Evolutionary conservation across 2,329 filamentous ascomycete species (phyloP), one percentile per base, ranked within the genome.

Genomic region (Ophiosphaerella korrae): DNA sequence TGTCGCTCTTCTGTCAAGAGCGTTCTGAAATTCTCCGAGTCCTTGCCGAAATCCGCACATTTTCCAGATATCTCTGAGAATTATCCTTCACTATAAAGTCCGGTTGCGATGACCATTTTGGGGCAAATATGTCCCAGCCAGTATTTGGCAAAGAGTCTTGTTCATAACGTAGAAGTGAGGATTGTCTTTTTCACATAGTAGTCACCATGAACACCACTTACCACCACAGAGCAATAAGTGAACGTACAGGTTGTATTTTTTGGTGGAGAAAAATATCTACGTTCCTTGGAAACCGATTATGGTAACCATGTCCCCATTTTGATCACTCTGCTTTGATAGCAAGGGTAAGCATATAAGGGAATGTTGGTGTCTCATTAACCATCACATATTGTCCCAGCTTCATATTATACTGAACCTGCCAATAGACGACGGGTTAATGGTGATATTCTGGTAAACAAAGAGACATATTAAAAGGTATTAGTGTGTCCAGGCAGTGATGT

Each of bases 371-470:
- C 26, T 24, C 53, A 53, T 42, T 52, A 52, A 51, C 56, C 40
- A 43, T 46, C 55, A 60, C 54, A 49, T 60, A 26, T 14, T 50
- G 23, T 49, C 47, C 47, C 45, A 52, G 42, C 48, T 50, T 16
- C 33, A 45, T 40, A 35, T 51, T 50, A 40, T 36, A 50, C 42
- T 58, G 50, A 53, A 48, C 42, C 49, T 58, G 42, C 55, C 58
- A 60, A 59, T 45, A 48, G 51, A 45, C 52, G 44, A 56, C 55
- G 21, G 43, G 45, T 52, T 26, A 45, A 54, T 54, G 57, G 46
- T 60, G 42, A 61, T 65, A 52, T 56, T 54, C 51, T 54, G 50
- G 57, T 70, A 72, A 67, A 68, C 70, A 73, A 71, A 60, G 56
- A 64, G 36, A 64, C 49, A 64, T 65, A 45, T 61, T 51, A 34